Base-by-base conservation (phyloP, 495 filamentous ascomycete genomes). In the Amorphotheca resinae region DNA sequence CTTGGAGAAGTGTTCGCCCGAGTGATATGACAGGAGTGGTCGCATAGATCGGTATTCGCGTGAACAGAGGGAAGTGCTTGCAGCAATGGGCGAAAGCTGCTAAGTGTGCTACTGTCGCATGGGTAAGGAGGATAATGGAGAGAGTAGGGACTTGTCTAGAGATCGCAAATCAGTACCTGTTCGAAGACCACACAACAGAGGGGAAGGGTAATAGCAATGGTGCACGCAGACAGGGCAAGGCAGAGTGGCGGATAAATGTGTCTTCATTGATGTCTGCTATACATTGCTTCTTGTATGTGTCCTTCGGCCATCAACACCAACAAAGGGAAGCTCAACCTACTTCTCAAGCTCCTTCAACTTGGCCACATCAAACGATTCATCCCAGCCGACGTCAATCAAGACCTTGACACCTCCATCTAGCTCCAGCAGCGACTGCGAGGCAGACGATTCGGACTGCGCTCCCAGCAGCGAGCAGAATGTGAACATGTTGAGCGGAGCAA, bases 391-490 rank as follows among this genome's bases (percentile, higher is more conserved):
- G 57, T 95, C 89, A 11, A 96, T 73, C 12, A 96, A 69, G 20
- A 96, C 79, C 60, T 96, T 96, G 60, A 96, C 80, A 25, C 89
- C 91, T 33, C 89, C 88, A 68, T 96, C 91, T 35, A 99, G 78
- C 66, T 96, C 93, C 33, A 99, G 67, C 7, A 99, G 73, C 9
- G 93, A 96, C 59, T 95, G 89, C 44, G 85, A 91, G 26, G 93
- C 91, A 31, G 76, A 69, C 6, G 85, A 93, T 34, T 77, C 72
- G 5, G 84, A 88, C 51, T 88, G 87, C 14, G 89, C 93, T 51
- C 91, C 93, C 32, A 91, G 80, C 34, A 99, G 65, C 14, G 93
- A 79, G 48, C 82, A 93, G 64, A 96, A 95, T 46, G 77, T 93
- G 66, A 99, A 94, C 91, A 99, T 99, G 34, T 49, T 56, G 56